Evolutionary conservation across 202 grass and related monocot genomes (phyloP).

Genomic region (Schoenoplectus triqueter): DNA sequence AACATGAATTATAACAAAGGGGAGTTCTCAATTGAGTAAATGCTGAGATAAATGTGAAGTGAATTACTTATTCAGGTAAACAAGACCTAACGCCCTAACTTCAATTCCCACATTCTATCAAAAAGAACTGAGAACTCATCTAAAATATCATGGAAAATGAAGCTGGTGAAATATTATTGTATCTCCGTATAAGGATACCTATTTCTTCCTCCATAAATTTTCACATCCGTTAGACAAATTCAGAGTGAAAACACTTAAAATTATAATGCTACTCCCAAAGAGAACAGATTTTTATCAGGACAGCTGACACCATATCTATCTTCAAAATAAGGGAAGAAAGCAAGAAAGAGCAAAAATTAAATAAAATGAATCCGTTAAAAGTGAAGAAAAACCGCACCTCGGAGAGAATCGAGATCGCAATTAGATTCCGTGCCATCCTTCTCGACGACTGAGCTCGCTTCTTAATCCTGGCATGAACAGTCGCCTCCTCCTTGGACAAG

Average conservation of each 20-base stretch:
- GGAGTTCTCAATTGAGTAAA: background rate
- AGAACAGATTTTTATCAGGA: background rate
- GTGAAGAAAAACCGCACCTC: constrained; percentile 52
- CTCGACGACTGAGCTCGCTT: constrained; percentile 68
- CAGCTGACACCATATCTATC: background rate
- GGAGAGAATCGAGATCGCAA: constrained; percentile 64
- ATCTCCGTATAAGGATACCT: background rate
- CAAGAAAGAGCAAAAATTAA: background rate
- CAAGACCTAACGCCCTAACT: background rate
- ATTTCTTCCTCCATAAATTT: background rate
- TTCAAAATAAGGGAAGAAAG: background rate
- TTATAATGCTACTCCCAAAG: background rate
- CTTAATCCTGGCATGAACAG: constrained; percentile 78
- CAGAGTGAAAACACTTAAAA: background rate
- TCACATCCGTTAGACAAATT: background rate
- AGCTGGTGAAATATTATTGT: background rate
- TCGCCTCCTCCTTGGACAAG: constrained; percentile 93
- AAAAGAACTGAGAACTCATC: background rate
- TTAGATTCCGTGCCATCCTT: constrained; percentile 62
- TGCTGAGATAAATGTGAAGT: background rate
- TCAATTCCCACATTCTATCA: background rate
- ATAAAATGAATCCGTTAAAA: too few relatives aligned
- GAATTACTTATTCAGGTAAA: too few relatives aligned
- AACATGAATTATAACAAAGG: background rate
- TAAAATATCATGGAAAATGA: background rate